Evolutionary conservation across 805 yeast species (phyloP).

Genomic region (Torulaspora indica): DNA sequence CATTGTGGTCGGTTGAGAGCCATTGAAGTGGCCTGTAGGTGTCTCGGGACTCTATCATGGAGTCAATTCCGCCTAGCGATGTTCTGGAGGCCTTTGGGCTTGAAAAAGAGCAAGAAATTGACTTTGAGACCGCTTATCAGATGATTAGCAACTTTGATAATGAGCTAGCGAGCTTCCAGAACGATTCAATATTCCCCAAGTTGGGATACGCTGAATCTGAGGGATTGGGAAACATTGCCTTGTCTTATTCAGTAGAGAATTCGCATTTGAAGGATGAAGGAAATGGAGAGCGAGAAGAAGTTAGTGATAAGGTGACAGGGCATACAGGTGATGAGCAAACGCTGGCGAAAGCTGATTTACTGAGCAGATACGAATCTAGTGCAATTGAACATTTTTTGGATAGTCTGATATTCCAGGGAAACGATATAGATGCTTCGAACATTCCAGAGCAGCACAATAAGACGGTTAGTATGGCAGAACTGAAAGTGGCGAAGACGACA

Average conservation of each 20-base stretch:
- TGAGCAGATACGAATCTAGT: constrained; percentile 34
- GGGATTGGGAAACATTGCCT: neutral
- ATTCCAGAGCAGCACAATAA: neutral
- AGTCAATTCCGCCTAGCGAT: constrained; percentile 7
- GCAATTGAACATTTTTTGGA: constrained; percentile 35
- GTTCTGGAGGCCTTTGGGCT: constrained; percentile 26
- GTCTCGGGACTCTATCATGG: neutral
- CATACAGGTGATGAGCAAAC: neutral
- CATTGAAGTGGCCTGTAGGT: neutral
- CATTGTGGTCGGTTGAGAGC: neutral
- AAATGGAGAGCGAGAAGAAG: neutral
- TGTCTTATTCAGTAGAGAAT: neutral
- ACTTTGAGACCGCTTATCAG: constrained; percentile 36
- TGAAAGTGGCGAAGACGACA: neutral
- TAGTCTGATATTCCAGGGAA: constrained; percentile 19
- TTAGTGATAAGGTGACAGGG: neutral
- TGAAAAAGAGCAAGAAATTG: constrained; percentile 31
- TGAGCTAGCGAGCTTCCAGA: constrained; percentile 5
- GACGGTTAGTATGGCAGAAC: constrained; percentile 3
- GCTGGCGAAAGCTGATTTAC: constrained; percentile 14
- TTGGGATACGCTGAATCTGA: constrained; percentile 4
- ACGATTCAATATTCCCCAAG: constrained; percentile 11
- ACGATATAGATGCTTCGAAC: neutral
- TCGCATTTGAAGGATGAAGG: neutral
- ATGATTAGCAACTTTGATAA: constrained; percentile 27